A percentile compares a stretch with the other conserved stretches of the same genome.
Evolutionary conservation across 2,329 filamentous ascomycete genomes (phyloP).

Genomic region (Zymoseptoria tritici): DNA sequence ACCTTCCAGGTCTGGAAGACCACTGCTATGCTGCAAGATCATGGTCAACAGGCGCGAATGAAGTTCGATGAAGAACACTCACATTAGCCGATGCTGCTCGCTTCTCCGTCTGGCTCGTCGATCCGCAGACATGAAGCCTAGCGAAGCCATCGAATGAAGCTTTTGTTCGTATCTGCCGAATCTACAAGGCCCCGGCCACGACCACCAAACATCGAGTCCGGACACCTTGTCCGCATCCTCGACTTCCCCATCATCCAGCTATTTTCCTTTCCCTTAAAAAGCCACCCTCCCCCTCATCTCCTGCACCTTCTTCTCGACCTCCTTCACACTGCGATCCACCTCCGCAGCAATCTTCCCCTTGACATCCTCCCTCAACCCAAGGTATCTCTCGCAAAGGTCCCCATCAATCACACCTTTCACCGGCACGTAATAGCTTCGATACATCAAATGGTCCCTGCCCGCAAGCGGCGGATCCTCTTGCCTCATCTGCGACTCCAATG

Average conservation of each 20-base stretch:
- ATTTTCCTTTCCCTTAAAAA: slow-evolving; percentile 19
- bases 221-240: background rate
- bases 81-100: background rate
- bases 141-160: background rate
- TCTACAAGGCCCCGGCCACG: background rate
- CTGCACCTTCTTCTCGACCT: slow-evolving; percentile 88
- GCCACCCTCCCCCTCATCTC: slow-evolving; percentile 34
- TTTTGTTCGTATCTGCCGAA: background rate
- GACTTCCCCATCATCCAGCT: background rate
- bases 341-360: slow-evolving; percentile 94
- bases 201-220: background rate
- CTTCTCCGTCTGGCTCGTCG: background rate
- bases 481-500: slow-evolving; percentile 78
- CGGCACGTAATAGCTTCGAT: slow-evolving; percentile 89
- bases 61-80: background rate
- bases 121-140: background rate
- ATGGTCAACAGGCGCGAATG: too few relatives aligned
- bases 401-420: slow-evolving; percentile 96
- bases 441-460: slow-evolving; percentile 91
- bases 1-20: too few relatives aligned
- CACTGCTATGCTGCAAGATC: too few relatives aligned
- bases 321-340: slow-evolving; percentile 78
- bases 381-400: slow-evolving; percentile 88
- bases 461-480: slow-evolving; percentile 80
- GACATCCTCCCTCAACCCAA: slow-evolving; percentile 74